phyloP scores from a whole-genome alignment of 345 rosid species.

The Alliaria petiolata region DNA sequence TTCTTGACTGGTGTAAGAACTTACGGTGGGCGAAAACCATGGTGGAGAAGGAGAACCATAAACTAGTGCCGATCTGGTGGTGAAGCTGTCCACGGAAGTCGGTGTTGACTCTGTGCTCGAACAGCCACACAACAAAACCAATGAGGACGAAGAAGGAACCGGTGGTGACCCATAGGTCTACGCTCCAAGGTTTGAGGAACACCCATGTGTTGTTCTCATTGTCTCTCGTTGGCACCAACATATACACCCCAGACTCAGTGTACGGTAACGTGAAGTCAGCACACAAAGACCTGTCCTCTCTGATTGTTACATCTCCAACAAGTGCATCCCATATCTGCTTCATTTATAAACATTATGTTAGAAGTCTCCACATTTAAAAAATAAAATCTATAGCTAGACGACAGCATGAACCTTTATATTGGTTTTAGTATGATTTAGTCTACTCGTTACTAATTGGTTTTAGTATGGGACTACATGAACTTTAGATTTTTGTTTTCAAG shows the following conservation, averaged over 20 bases:
- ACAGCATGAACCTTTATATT: no score
- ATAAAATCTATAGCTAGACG: no score
- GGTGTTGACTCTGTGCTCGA: conserved; percentile 57
- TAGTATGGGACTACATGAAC: no score
- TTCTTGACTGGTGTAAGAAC: neutral
- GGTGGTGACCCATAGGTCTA: conserved; percentile 57
- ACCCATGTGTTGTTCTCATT: conserved; percentile 47
- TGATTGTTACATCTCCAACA: conserved; percentile 63
- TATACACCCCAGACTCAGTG: conserved; percentile 61
- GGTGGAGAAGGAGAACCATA: conserved; percentile 35
- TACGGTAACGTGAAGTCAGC: conserved; percentile 70
- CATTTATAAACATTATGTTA: neutral
- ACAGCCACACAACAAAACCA: conserved; percentile 60
- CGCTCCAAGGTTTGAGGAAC: conserved; percentile 57
- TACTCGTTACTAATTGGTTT: no score
- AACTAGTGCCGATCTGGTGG: conserved; percentile 28
- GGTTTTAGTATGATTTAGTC: no score
- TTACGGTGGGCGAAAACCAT: conserved; percentile 30
- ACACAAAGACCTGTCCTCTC: conserved; percentile 37
- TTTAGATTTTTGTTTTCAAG: no score
- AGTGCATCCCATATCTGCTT: conserved; percentile 45
- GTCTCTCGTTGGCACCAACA: conserved; percentile 54
- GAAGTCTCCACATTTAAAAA: no score
- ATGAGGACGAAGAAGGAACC: conserved; percentile 46
- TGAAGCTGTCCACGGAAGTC: conserved; percentile 48